Base-by-base conservation (phyloP, 164 flowering plant species). In the Stephania yunnanensis region DNA sequence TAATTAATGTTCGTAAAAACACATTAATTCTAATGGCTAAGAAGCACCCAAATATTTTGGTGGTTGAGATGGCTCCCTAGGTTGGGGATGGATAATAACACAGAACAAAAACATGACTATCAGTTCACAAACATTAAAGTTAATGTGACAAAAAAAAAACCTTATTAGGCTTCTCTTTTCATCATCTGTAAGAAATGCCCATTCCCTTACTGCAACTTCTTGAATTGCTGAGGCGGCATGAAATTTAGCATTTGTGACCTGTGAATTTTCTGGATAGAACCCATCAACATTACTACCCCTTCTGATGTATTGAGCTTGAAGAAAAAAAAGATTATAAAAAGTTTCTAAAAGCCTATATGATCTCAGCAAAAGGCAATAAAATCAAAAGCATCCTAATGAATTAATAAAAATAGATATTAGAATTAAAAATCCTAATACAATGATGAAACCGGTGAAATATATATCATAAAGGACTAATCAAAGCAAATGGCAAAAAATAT, bases 191-290 rank as follows among this genome's bases (percentile, higher is more conserved):
- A 95, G 96, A 72, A 88, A 79, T 46, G 80, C 84, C 99, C 99
- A 95, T 83, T 95, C 98, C 77, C 97, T 82, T 65, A 92, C 79
- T 73, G 97, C 93, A 75, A 97, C 99, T 83, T 89, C 89, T 74
- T 91, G 84, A 77, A 95, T 88, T 46, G 96, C 97, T 69, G 91
- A 85, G 72, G 97, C 97, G 76, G 98, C 98, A 83, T 93, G 98
- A 86, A 95, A 95, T 81, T 92, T 92, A 72, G 99, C 99, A 86
- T 82, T 88, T 74, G 95, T 84, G 70, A 88, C 80, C 82, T 84
- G 90, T 81, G 99, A 95, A 81, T 92, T 90, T 78, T 93, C 99
- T 95, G 91, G 29, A 80, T 31, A 71, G 31, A n/a, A 10, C 63
- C 11, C 71, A 74, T 31, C 48, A 72, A 53, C 29, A 71, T 25